Conservation (phyloP, 768 basidiomycete genomes). For the Paxillus involutus region DNA sequence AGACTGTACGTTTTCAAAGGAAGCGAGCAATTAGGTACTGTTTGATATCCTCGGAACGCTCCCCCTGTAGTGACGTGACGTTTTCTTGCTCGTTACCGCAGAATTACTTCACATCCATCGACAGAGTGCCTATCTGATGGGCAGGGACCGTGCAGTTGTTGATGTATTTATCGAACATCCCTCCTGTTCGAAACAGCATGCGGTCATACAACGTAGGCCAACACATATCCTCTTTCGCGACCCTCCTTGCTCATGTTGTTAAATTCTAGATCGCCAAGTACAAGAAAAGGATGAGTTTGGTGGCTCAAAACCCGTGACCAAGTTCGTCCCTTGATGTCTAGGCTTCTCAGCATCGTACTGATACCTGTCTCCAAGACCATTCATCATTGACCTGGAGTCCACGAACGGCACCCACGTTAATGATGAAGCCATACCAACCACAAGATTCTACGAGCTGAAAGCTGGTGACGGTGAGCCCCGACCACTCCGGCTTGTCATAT, state of each 20-base stretch:
- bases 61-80: not conserved
- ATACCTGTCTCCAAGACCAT: constrained; percentile 59
- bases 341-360: constrained; percentile 1
- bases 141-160: constrained; percentile 82
- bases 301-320: constrained; percentile 69
- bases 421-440: constrained; percentile 77
- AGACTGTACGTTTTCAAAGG: constrained; percentile 98
- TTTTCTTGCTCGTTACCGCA: constrained; percentile 29
- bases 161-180: constrained; percentile 93
- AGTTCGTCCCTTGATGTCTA: constrained; percentile 53
- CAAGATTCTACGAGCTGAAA: constrained; percentile 85
- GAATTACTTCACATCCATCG: constrained; percentile 90
- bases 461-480: constrained; percentile 68
- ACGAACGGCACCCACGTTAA: constrained; percentile 96
- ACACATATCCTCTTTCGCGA: not conserved
- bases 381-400: constrained; percentile 97
- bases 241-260: constrained; percentile 5
- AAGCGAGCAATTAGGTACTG: constrained; percentile 85
- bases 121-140: constrained; percentile 93
- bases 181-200: constrained; percentile 98
- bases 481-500: not conserved
- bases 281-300: constrained; percentile 89
- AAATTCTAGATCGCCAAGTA: constrained; percentile 68
- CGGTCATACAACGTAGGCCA: constrained; percentile 84
- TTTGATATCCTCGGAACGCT: not conserved